Evolutionary conservation across 2,329 filamentous ascomycete species (phyloP), one percentile per base, ranked within the genome.

Genomic region (Pseudogymnoascus verrucosus): DNA sequence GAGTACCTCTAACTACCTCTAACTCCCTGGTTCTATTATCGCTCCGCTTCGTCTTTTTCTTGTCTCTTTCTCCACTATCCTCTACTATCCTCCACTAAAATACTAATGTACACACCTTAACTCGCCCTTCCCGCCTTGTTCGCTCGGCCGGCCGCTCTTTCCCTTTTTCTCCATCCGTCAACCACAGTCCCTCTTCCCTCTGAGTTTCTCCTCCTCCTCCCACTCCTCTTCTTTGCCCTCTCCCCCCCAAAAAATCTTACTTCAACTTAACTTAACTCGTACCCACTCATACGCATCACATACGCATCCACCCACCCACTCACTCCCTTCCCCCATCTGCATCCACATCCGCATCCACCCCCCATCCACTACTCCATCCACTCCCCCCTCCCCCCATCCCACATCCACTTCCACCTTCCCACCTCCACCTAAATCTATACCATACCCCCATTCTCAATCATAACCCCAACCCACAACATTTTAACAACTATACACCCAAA

Each of bases 321-420:
- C 26, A 28, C 26, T 28, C 26, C 26, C 26, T 70, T 88, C 84
- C 72, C 89, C 89, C 10, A 76, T 77, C 71, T n/a, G n/a, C n/a
- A n/a, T n/a, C 79, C 76, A 75, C 89, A 89, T 64, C 80, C 76
- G n/a, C n/a, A n/a, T n/a, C 37, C 11, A 12, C 12, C 16, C 14
- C 37, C 12, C 37, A 73, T 90, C 87, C 67, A 80, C 82, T 65
- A 26, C 79, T 76, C 75, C 89, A 89, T 64, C 80, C 76, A 67
- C 85, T 78, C 0, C 84, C 86, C 60, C 78, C 78, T 70, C 88
- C 84, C 72, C 89, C 89, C 10, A 76, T 77, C 71, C 79, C 76
- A 75, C 89, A 89, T 64, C 80, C 76, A 67, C 85, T 78, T 0
- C 84, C 86, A 60, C 78, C 78, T 70, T 88, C 84, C 72, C 89